Conservation (phyloP, 1,284 basidiomycete genomes). For the Hortiboletus rubellus region DNA sequence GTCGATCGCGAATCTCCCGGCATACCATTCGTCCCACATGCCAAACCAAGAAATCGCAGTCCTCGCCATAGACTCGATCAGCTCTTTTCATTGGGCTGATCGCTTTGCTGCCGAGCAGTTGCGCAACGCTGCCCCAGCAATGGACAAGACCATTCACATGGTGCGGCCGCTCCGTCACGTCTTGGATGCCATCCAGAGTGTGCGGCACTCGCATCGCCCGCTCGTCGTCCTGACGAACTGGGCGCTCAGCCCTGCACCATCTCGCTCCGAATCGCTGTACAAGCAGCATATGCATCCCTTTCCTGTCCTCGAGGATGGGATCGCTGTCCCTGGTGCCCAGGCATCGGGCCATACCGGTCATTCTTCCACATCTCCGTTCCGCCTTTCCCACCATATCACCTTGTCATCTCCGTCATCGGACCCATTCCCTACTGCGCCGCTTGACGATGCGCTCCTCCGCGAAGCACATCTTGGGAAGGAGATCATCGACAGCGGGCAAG, state of each 20-base stretch:
- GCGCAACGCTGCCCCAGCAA: slow-evolving; percentile 28
- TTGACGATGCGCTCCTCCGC: slow-evolving; percentile 29
- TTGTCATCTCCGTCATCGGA: slow-evolving; percentile 31
- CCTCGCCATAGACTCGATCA: slow-evolving; percentile 72
- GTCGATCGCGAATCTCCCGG: slow-evolving; percentile 59
- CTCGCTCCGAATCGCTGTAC: slow-evolving; percentile 40
- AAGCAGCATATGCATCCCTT: slow-evolving; percentile 55
- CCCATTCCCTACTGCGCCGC: slow-evolving; percentile 30
- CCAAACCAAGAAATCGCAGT: slow-evolving; percentile 57
- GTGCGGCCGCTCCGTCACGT: slow-evolving; percentile 41
- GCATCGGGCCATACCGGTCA: slow-evolving; percentile 8
- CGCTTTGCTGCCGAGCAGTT: slow-evolving; percentile 62
- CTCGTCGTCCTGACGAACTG: slow-evolving; percentile 64
- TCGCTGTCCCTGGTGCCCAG: slow-evolving; percentile 21
- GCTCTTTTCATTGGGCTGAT: slow-evolving; percentile 76
- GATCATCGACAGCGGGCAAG: slow-evolving; percentile 24
- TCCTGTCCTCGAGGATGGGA: slow-evolving; percentile 31
- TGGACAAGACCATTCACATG: slow-evolving; percentile 13
- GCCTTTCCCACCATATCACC: slow-evolving; percentile 50
- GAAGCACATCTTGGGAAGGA: slow-evolving; percentile 25
- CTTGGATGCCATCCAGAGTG: slow-evolving; percentile 47
- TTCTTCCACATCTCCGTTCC: slow-evolving; percentile 23
- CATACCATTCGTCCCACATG: slow-evolving; percentile 51
- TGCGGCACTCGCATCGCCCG: slow-evolving; percentile 53
- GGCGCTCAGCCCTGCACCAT: slow-evolving; percentile 46